These are phyloP conservation scores for Talaromyces sp. DNA, from an alignment of 2,329 filamentous ascomycete genomes.

Conservation along the genomic window DNA sequence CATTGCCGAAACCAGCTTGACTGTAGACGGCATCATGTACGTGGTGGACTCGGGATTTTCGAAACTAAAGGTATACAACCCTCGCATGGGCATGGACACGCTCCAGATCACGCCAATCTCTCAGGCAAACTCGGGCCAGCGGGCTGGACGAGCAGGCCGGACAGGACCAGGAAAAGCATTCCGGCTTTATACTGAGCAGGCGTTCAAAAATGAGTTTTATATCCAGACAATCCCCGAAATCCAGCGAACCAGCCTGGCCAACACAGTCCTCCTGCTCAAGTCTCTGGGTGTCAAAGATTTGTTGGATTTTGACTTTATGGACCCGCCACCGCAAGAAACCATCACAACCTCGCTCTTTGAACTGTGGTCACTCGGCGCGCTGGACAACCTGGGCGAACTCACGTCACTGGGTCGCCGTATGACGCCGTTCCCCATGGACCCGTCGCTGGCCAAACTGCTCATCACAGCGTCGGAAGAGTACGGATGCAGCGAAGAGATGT, in stretches of 20 bases:
- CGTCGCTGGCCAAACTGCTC: conserved; percentile 86
- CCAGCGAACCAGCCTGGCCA: conserved; percentile 90
- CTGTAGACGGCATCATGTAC: conserved; percentile 98
- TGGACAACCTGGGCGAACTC: conserved; percentile 90
- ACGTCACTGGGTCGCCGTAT: conserved; percentile 83
- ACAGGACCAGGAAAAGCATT: conserved; percentile 96
- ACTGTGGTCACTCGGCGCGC: conserved; percentile 87
- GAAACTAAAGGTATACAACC: conserved; percentile 98
- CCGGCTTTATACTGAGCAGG: conserved; percentile 87
- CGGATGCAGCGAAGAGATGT: conserved; percentile 93
- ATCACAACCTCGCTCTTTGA: conserved; percentile 97
- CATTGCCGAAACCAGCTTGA: conserved; percentile 96
- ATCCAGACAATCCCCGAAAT: conserved; percentile 97
- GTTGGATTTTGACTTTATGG: conserved; percentile 98
- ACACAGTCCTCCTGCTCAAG: conserved; percentile 90
- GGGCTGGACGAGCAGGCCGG: conserved; percentile 86
- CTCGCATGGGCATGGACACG: conserved; percentile 98
- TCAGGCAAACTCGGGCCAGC: conserved; percentile 90
- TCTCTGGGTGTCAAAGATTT: conserved; percentile 91
- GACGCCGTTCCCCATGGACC: conserved; percentile 98
- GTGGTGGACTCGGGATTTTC: conserved; percentile 95
- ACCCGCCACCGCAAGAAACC: conserved; percentile 94
- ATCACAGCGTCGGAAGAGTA: conserved; percentile 88
- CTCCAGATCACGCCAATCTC: conserved; percentile 96
- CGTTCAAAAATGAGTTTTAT: conserved; percentile 94